Evolutionary conservation across 2,329 filamentous ascomycete species (phyloP).

Genomic region (Fusarium tupiense): DNA sequence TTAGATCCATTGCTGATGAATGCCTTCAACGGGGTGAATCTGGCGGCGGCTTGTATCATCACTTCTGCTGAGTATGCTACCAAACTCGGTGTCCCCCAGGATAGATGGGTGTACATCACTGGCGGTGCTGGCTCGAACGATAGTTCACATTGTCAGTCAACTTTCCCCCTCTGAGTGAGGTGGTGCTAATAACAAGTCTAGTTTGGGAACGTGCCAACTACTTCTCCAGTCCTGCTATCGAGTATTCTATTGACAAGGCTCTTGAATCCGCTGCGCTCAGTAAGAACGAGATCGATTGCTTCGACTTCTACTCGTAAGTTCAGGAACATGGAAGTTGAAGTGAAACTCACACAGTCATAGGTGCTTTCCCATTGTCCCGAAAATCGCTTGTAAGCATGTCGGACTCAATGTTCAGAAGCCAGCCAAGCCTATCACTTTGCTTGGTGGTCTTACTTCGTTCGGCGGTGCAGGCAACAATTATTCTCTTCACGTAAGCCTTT

Average conservation of each 20-base stretch:
- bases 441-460: conserved; percentile 74
- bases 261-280: conserved; percentile 58
- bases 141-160: conserved; percentile 59
- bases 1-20: conserved; percentile 76
- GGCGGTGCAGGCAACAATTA: conserved; percentile 78
- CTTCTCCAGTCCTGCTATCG: conserved; percentile 66
- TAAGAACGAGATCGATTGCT: conserved; percentile 65
- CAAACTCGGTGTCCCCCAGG: conserved; percentile 62
- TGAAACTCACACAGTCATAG: conserved; percentile 44
- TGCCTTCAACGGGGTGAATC: conserved; percentile 75
- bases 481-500: conserved; percentile 67
- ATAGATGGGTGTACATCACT: conserved; percentile 71
- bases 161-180: too few species aligned
- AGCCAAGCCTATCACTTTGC: conserved; percentile 65
- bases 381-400: conserved; percentile 70
- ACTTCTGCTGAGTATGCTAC: conserved; percentile 66
- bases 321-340: too few species aligned
- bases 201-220: conserved; percentile 72
- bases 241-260: conserved; percentile 64
- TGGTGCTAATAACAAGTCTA: too few species aligned
- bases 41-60: conserved; percentile 68
- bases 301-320: conserved; percentile 75
- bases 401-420: conserved; percentile 58
- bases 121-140: conserved; percentile 72
- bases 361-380: conserved; percentile 76